phyloP scores from a whole-genome alignment of 371 early-diverging fungal species.

The Nematocida displodere region DNA sequence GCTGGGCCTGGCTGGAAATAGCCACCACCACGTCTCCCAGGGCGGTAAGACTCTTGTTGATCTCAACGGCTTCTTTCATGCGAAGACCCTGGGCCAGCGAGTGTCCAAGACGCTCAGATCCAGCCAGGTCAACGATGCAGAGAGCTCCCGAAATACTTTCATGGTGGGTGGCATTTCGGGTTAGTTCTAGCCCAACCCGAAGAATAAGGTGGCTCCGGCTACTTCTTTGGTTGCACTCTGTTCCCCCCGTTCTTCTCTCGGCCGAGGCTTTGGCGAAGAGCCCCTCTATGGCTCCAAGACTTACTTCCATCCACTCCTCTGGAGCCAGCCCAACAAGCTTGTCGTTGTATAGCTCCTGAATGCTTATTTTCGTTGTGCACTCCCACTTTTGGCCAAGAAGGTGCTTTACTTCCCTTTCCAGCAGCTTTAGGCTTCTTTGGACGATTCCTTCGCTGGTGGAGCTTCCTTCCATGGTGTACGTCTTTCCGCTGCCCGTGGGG shows the following conservation, averaged over 20 bases:
- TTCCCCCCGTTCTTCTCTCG: slow-evolving; percentile 78
- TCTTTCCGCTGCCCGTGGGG: slow-evolving; percentile 95
- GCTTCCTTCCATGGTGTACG: slow-evolving; percentile 71
- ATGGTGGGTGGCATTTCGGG: slow-evolving; percentile 71
- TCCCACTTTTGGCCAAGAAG: slow-evolving; percentile 75
- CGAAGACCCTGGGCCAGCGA: slow-evolving; percentile 82
- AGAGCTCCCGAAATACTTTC: slow-evolving; percentile 73
- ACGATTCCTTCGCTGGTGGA: slow-evolving; percentile 73
- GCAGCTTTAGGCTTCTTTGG: slow-evolving; percentile 75
- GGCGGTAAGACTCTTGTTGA: slow-evolving; percentile 83
- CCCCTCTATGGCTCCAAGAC: slow-evolving; percentile 70
- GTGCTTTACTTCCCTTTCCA: slow-evolving; percentile 72
- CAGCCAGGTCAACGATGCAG: slow-evolving; percentile 93
- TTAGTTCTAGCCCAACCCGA: slow-evolving; percentile 67
- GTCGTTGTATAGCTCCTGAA: slow-evolving; percentile 91
- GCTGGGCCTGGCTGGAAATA: slow-evolving; percentile 69
- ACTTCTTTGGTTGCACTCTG: slow-evolving; percentile 82
- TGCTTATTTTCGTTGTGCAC: slow-evolving; percentile 76
- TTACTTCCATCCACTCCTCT: slow-evolving; percentile 68
- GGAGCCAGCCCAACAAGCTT: slow-evolving; percentile 71
- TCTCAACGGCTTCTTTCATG: slow-evolving; percentile 84
- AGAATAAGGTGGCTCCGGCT: slow-evolving; percentile 80
- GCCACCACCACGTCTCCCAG: slow-evolving; percentile 87
- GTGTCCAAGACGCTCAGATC: slow-evolving; percentile 84
- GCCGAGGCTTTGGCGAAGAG: slow-evolving; percentile 72